phyloP scores from a whole-genome alignment of 805 yeast species.

The Yarrowia divulgata region DNA sequence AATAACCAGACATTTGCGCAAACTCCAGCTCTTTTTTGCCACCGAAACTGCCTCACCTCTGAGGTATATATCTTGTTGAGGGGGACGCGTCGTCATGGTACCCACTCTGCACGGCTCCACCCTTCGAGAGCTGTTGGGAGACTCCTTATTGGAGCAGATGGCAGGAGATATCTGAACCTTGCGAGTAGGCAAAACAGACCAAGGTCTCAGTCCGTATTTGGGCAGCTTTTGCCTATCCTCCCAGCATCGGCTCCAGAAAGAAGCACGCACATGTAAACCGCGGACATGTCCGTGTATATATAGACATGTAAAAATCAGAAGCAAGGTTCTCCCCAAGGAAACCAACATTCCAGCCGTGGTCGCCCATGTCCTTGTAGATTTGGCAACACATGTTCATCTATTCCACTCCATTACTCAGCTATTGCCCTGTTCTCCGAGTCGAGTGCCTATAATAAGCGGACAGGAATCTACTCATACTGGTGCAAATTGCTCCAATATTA shows the following conservation, averaged over 20 bases:
- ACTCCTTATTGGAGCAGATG: conserved; percentile 16
- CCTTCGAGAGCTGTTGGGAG: neutral
- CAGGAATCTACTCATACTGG: too few species aligned
- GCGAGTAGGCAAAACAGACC: neutral
- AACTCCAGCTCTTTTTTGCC: neutral
- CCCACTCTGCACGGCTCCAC: conserved; percentile 18
- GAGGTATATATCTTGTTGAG: conserved; percentile 9
- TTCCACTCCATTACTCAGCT: too few species aligned
- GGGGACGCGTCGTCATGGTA: conserved; percentile 16
- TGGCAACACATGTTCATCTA: too few species aligned
- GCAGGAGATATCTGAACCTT: conserved; percentile 5
- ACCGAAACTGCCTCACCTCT: neutral
- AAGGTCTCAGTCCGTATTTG: neutral
- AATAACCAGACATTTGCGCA: neutral
- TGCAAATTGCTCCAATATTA: neutral
- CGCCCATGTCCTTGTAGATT: too few species aligned
- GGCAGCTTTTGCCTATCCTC: neutral
- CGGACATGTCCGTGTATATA: conserved; percentile 15
- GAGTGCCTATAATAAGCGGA: too few species aligned
- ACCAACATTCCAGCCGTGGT: neutral
- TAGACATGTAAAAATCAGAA: neutral
- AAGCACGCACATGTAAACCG: neutral
- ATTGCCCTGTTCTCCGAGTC: too few species aligned
- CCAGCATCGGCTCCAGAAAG: neutral
- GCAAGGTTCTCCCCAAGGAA: neutral